Evolutionary conservation across 305 asterid genomes (phyloP).

Genomic region (Petunia hybrid): DNA sequence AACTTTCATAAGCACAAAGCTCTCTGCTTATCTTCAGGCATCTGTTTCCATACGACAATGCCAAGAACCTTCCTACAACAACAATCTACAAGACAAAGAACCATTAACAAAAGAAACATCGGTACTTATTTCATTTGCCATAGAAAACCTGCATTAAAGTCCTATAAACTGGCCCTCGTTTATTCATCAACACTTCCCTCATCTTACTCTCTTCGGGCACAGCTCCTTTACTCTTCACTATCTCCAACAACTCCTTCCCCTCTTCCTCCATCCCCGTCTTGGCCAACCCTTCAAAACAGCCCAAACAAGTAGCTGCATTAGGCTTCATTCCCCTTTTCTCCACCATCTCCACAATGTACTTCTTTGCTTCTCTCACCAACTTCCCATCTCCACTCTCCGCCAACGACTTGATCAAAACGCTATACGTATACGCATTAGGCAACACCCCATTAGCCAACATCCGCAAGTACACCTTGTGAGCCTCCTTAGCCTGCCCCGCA

Average conservation of each 20-base stretch:
- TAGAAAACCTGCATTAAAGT: slow-evolving; percentile 50
- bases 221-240: slow-evolving; percentile 63
- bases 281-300: slow-evolving; percentile 58
- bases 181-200: slow-evolving; percentile 59
- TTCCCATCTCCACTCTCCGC: slow-evolving; percentile 64
- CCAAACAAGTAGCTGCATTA: slow-evolving; percentile 59
- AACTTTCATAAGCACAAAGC: too few relatives aligned
- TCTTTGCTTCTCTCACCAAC: slow-evolving; percentile 61
- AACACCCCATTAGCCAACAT: slow-evolving; percentile 77
- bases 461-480: slow-evolving; percentile 64
- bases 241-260: slow-evolving; percentile 60
- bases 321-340: slow-evolving; percentile 67
- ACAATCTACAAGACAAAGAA: neutral
- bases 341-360: slow-evolving; percentile 75
- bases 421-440: slow-evolving; percentile 78
- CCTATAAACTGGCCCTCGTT: slow-evolving; percentile 52
- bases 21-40: too few relatives aligned
- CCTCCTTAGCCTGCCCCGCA: slow-evolving; percentile 73
- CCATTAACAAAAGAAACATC: neutral
- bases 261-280: slow-evolving; percentile 59
- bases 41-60: too few relatives aligned
- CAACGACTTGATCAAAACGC: slow-evolving; percentile 60
- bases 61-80: too few relatives aligned
- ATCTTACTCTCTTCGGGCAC: slow-evolving; percentile 66
- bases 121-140: slow-evolving; percentile 37